Evolutionary conservation across 495 filamentous ascomycete species (phyloP).

Genomic region (Lasiosphaeria hispida): DNA sequence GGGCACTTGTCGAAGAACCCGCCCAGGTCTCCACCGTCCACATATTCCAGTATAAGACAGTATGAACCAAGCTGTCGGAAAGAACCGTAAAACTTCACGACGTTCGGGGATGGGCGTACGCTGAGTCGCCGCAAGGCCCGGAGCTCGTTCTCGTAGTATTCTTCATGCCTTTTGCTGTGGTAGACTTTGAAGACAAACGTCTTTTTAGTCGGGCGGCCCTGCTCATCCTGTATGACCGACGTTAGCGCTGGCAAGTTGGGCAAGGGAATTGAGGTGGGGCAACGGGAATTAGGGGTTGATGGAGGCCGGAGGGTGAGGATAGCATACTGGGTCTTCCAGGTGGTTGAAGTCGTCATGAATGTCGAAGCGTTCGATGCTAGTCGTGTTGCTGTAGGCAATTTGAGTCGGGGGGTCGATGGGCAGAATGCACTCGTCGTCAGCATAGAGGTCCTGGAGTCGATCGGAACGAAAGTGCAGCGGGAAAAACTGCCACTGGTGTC

Average conservation of each 20-base stretch:
- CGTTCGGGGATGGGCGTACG: slow-evolving; percentile 23
- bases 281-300: too few relatives aligned
- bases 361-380: slow-evolving; percentile 24
- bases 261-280: not conserved
- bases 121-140: slow-evolving; percentile 35
- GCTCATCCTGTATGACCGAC: not conserved
- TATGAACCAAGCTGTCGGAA: slow-evolving; percentile 37
- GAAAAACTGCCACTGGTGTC: slow-evolving; percentile 40
- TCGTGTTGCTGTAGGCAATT: slow-evolving; percentile 16
- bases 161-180: slow-evolving; percentile 25
- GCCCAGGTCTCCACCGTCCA: slow-evolving; percentile 42
- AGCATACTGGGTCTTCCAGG: slow-evolving; percentile 2
- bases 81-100: slow-evolving; percentile 45
- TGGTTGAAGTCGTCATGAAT: slow-evolving; percentile 32
- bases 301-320: too few relatives aligned
- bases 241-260: slow-evolving; percentile 4
- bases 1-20: slow-evolving; percentile 33
- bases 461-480: slow-evolving; percentile 21
- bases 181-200: slow-evolving; percentile 46
- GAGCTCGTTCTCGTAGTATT: slow-evolving; percentile 34
- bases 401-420: slow-evolving; percentile 26
- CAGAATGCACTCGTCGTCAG: slow-evolving; percentile 24
- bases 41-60: slow-evolving; percentile 48
- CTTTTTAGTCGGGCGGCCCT: slow-evolving; percentile 15
- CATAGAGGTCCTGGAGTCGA: slow-evolving; percentile 18